Base-by-base conservation (phyloP, 495 filamentous ascomycete species). In the Penicillium arizonense region DNA sequence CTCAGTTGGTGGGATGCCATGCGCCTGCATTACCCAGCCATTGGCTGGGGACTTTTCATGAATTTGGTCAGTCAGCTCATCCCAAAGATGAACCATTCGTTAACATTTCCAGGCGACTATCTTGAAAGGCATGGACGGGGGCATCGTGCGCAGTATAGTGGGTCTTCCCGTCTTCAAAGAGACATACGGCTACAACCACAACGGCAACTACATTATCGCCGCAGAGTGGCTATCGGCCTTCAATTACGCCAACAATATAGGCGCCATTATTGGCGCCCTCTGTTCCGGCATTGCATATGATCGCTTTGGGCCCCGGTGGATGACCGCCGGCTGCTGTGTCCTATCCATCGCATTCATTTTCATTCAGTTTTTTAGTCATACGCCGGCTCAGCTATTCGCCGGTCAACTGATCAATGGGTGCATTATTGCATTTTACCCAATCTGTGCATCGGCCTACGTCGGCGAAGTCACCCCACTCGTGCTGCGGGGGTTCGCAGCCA, bases 201-300 rank as follows among this genome's bases (percentile, higher is more conserved):
- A 64, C 2, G 65, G 63, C 33, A 44, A 49, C 10, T 65, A 64
- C 42, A 59, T 68, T 13, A 53, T 71, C 11, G 60, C 61, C 1
- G 59, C 68, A 0, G 57, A 53, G 2, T 71, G 68, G 68, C 39
- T 62, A 9, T 63, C 63, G 0, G 65, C 68, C 12, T 69, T 89
- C 59, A 92, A 93, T 68, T 89, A 89, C 49, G 90, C 90, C 24
- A 84, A 84, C 69, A 76, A 88, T 12, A 74, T 78, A 35, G 90
- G 90, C 13, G 77, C 76, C 21, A 66, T 89, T 58, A 69, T 93
- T 47, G 80, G 79, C 21, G 91, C 88, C 1, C 53, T 71, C 7
- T 49, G 51, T 28, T 63, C 63, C 0, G 68, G 65, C 12, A 28
- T 60, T 37, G 59, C 58, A 5, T 65, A 67, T 24, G 63, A 71